Conservation (phyloP, 2,329 filamentous ascomycete species). For the Pyrenochaeta sp. region DNA sequence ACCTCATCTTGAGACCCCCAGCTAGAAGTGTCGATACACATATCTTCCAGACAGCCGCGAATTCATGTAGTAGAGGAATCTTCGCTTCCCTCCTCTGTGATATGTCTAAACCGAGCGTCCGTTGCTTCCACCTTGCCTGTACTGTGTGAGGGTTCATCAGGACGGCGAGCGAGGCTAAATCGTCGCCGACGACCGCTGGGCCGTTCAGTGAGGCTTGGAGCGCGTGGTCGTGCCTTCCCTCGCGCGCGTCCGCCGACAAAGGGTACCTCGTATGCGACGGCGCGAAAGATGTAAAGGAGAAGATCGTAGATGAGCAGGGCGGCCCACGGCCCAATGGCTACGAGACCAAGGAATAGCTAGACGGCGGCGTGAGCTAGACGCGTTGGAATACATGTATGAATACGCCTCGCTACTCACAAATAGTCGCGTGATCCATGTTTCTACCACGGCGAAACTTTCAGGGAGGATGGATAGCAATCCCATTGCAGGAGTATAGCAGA, state of each 20-base stretch:
- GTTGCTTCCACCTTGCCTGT: conserved; percentile 30
- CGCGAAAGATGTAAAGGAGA: conserved; percentile 67
- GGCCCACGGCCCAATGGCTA: conserved; percentile 69
- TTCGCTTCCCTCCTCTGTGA: conserved; percentile 28
- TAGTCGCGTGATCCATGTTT: conserved; percentile 68
- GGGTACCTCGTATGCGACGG: conserved; percentile 66
- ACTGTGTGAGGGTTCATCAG: conserved; percentile 27
- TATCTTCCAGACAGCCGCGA: not conserved
- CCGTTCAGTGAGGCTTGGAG: conserved; percentile 67
- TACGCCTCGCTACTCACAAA: conserved; percentile 61
- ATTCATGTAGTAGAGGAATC: conserved; percentile 8
- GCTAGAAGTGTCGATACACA: not conserved
- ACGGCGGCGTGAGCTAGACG: conserved; percentile 25
- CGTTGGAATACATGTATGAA: not conserved
- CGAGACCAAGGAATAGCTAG: conserved; percentile 67
- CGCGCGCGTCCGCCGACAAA: conserved; percentile 67
- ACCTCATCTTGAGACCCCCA: too few relatives aligned
- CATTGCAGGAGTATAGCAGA: conserved; percentile 55
- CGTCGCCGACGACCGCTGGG: conserved; percentile 59
- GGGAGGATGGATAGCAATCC: conserved; percentile 72
- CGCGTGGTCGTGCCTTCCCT: conserved; percentile 66
- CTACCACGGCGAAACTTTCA: conserved; percentile 63
- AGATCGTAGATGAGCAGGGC: conserved; percentile 70
- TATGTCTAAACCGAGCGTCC: conserved; percentile 39
- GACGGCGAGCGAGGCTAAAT: conserved; percentile 53